Conservation (phyloP, 176 grass and related monocot genomes). For the Cenchrus purpureus region DNA sequence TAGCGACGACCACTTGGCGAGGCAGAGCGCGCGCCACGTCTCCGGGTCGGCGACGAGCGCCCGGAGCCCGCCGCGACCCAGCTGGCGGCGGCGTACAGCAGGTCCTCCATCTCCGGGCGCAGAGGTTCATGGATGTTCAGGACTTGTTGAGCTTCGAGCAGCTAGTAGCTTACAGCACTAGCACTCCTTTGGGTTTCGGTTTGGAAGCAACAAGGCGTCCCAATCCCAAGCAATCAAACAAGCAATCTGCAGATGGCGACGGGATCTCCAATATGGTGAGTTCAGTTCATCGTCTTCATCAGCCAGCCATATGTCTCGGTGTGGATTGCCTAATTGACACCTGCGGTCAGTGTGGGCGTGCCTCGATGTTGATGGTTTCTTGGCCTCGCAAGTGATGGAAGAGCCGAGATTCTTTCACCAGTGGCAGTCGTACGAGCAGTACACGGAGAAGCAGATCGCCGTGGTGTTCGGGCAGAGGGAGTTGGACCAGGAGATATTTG, state of each 20-base stretch:
- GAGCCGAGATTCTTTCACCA: slow-evolving; percentile 85
- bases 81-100: slow-evolving; percentile 40
- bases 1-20: slow-evolving; percentile 75
- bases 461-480: slow-evolving; percentile 63
- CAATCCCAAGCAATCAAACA: no score
- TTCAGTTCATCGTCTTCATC: neutral
- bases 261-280: slow-evolving; percentile 79
- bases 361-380: neutral
- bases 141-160: slow-evolving; percentile 26
- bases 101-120: no score
- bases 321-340: neutral
- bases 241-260: slow-evolving; percentile 58
- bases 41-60: slow-evolving; percentile 52
- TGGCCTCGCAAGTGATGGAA: slow-evolving; percentile 66
- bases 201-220: no score
- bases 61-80: slow-evolving; percentile 58
- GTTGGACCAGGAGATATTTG: slow-evolving; percentile 23
- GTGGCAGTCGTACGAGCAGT: slow-evolving; percentile 80
- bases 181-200: no score
- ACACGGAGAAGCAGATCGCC: slow-evolving; percentile 78
- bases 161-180: neutral
- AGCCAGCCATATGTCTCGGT: neutral
- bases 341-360: neutral
- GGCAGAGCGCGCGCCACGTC: slow-evolving; percentile 73
- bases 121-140: slow-evolving; percentile 14